Conservation (phyloP, 352 stramenopile genomes). For the Pythium insidiosum region DNA sequence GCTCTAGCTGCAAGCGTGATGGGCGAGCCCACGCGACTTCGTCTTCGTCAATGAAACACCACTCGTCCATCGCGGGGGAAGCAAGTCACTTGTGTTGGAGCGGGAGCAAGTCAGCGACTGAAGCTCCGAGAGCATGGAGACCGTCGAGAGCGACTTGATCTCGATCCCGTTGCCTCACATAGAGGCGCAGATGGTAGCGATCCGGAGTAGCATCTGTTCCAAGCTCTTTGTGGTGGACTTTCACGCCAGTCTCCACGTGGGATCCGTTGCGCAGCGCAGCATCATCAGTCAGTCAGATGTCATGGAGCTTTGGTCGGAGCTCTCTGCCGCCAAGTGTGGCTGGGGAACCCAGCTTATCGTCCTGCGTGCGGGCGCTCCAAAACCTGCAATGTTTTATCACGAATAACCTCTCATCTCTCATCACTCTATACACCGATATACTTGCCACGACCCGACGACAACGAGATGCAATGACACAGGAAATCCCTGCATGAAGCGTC, state of each 20-base stretch:
- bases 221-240: constrained; percentile 1
- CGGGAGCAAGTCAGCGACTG: neutral
- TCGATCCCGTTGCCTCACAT: neutral
- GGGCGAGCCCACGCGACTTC: constrained; percentile 9
- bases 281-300: too few species aligned
- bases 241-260: neutral
- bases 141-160: neutral
- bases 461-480: too few species aligned
- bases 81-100: neutral
- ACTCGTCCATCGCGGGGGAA: constrained; percentile 24
- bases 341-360: neutral
- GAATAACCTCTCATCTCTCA: too few species aligned
- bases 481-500: too few species aligned
- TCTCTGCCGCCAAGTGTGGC: constrained; percentile 20
- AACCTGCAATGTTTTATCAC: neutral
- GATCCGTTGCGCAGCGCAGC: too few species aligned
- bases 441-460: too few species aligned
- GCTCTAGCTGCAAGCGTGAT: neutral
- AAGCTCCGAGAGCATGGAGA: too few species aligned
- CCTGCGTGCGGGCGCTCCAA: neutral
- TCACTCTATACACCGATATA: too few species aligned
- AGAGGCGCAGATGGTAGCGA: too few species aligned
- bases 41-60: constrained; percentile 42
- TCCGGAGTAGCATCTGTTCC: too few species aligned
- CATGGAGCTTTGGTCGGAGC: constrained; percentile 36